Base-by-base conservation (phyloP, 2,329 filamentous ascomycete species). In the Talaromyces sp. region DNA sequence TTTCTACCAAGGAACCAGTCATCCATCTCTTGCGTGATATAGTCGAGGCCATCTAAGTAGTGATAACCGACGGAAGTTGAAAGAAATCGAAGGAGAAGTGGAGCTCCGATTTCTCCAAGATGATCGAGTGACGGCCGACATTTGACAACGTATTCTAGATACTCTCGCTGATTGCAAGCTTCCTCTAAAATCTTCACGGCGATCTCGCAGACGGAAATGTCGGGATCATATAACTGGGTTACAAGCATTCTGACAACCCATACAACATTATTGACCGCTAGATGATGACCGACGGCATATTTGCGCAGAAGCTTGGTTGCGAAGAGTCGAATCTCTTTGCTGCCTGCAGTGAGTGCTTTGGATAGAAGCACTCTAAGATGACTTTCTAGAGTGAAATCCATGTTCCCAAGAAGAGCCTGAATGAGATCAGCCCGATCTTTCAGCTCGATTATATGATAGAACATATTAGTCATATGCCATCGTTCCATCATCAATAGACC, bases 381-480 rank as follows among this genome's bases (percentile, higher is more conserved):
- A 1, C 93, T 94, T 68, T 90, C 88, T 27, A 96, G 82, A 22
- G 88, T 90, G 74, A 97, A 99, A 78, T 99, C 94, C 78, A 99
- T 93, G 72, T 93, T 95, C 58, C 90, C 89, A 9, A 99, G 84
- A 37, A 99, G 84, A 10, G 94, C 84, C 74, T 93, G 92, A 74
- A 98, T 92, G 66, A 99, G 82, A 75, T 99, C 95, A 54, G 94
- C 92, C 2, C 95, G 90, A 76, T 95, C 90, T 71, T 91, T 92
- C 52, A 97, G 83, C 73, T 98, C 94, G 65, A 97, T 86, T 67
- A 99, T 97, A 77, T 98, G 95, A 75, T 99, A 99, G 84, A 98
- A 96, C 92, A 99, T 99, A 77, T 98, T 98, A 79, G 97, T 93
- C 84, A 99, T 96, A 71, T 93, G 92, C 94, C 95, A 98, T 71